Conservation (phyloP, 1,139 yeast species). For the Suhomyces anneliseae region DNA sequence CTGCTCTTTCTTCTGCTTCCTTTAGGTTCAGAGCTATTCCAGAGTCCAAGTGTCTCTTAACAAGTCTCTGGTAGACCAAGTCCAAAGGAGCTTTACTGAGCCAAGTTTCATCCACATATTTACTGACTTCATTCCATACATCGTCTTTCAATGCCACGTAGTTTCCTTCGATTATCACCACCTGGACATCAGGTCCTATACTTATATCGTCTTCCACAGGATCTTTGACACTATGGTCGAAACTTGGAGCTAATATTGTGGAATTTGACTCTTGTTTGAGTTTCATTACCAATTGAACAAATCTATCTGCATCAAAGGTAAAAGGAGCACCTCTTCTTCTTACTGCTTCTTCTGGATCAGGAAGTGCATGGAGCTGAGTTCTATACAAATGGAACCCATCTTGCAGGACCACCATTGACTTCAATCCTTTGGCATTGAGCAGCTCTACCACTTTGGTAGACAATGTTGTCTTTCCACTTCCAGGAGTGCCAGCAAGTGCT, state of each 20-base stretch:
- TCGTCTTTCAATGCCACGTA: slow-evolving; percentile 53
- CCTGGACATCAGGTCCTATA: slow-evolving; percentile 42
- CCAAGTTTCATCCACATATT: slow-evolving; percentile 45
- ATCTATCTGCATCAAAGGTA: slow-evolving; percentile 66
- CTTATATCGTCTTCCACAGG: slow-evolving; percentile 55
- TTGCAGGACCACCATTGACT: slow-evolving; percentile 44
- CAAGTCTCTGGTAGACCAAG: slow-evolving; percentile 33
- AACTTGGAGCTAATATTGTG: slow-evolving; percentile 58
- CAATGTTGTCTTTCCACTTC: slow-evolving; percentile 27
- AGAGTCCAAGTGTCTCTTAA: slow-evolving; percentile 65
- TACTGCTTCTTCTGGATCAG: slow-evolving; percentile 57
- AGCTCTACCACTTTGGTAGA: slow-evolving; percentile 14
- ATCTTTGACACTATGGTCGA: slow-evolving; percentile 70
- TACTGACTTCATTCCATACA: slow-evolving; percentile 49
- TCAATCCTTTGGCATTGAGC: slow-evolving; percentile 15
- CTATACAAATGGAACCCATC: slow-evolving; percentile 86
- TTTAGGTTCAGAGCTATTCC: slow-evolving; percentile 61
- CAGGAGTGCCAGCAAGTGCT: slow-evolving; percentile 26
- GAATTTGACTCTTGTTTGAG: slow-evolving; percentile 20
- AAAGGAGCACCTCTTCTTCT: slow-evolving; percentile 79
- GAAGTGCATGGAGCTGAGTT: slow-evolving; percentile 47
- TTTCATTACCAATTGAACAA: slow-evolving; percentile 25
- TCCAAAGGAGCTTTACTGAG: slow-evolving; percentile 44
- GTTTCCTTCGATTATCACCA: slow-evolving; percentile 66
- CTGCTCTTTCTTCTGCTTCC: slow-evolving; percentile 64